phyloP scores from a whole-genome alignment of 2,329 filamentous ascomycete genomes.

The Pseudocercospora crystallina region DNA sequence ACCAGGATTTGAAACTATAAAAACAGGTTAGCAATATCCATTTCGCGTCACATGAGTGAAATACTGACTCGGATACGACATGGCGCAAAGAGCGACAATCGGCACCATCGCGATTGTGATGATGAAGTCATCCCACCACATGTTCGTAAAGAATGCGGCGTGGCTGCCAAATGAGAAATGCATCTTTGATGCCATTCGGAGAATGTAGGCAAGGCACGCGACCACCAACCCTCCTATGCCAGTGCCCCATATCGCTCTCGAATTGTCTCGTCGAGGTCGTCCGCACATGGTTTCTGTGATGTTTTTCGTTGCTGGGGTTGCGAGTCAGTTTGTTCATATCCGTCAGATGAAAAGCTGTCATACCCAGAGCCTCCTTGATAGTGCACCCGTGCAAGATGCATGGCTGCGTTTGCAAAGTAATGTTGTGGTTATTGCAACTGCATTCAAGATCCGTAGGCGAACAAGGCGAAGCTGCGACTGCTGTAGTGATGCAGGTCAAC shows the following conservation, averaged over 20 bases:
- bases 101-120: slow-evolving; percentile 3
- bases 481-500: slow-evolving; percentile 8
- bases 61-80: slow-evolving; percentile 1
- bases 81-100: slow-evolving; percentile 1
- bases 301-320: slow-evolving; percentile 15
- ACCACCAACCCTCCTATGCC: slow-evolving; percentile 10
- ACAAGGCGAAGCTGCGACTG: slow-evolving; percentile 12
- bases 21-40: neutral
- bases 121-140: slow-evolving; percentile 14
- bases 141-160: slow-evolving; percentile 1
- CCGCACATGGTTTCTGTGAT: slow-evolving; percentile 14
- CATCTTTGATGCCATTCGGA: slow-evolving; percentile 18
- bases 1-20: slow-evolving; percentile 4
- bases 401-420: neutral
- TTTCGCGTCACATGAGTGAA: neutral
- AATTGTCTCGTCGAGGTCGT: slow-evolving; percentile 1
- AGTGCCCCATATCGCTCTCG: neutral
- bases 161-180: neutral
- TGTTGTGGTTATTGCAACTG: slow-evolving; percentile 7
- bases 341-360: neutral
- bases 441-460: slow-evolving; percentile 8
- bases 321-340: neutral
- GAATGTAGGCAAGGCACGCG: slow-evolving; percentile 7
- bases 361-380: slow-evolving; percentile 13
- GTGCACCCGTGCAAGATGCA: slow-evolving; percentile 14